phyloP scores from a whole-genome alignment of 441 rosid genomes.

The Eugenia klotzschiana region DNA sequence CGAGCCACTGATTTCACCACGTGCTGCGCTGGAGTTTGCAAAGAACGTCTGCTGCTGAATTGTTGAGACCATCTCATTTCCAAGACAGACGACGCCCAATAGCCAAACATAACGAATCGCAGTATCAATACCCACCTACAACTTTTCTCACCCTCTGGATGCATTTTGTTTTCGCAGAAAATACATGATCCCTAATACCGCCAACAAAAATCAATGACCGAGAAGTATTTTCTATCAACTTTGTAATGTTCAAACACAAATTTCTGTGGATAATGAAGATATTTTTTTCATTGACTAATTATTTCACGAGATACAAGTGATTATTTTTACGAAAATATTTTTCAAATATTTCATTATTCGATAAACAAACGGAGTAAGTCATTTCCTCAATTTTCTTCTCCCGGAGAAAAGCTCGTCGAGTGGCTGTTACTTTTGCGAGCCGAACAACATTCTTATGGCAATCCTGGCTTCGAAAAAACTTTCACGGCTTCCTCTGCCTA shows the following conservation, averaged over 20 bases:
- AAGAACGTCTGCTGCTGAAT: background rate
- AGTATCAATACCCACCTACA: background rate
- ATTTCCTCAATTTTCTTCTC: background rate
- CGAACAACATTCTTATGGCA: background rate
- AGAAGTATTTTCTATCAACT: too few relatives aligned
- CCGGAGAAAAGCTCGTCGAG: background rate
- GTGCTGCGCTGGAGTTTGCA: background rate
- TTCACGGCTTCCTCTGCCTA: background rate
- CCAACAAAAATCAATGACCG: too few relatives aligned
- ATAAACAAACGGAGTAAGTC: background rate
- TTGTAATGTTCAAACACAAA: too few relatives aligned
- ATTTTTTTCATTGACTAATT: too few relatives aligned
- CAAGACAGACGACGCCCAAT: background rate
- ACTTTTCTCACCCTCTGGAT: background rate
- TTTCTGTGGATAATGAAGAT: too few relatives aligned
- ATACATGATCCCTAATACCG: too few relatives aligned
- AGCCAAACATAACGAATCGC: background rate
- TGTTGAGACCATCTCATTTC: background rate
- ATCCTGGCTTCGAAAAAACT: background rate
- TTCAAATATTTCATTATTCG: too few relatives aligned
- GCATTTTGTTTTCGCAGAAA: too few relatives aligned
- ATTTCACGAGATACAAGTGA: too few relatives aligned
- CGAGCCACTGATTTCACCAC: background rate
- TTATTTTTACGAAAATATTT: too few relatives aligned
- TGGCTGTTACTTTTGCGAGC: background rate